Percentiles rank a stretch among this genome's conserved stretches.
Evolutionary conservation across 805 yeast genomes (phyloP).

Genomic region (Yarrowia porcina): DNA sequence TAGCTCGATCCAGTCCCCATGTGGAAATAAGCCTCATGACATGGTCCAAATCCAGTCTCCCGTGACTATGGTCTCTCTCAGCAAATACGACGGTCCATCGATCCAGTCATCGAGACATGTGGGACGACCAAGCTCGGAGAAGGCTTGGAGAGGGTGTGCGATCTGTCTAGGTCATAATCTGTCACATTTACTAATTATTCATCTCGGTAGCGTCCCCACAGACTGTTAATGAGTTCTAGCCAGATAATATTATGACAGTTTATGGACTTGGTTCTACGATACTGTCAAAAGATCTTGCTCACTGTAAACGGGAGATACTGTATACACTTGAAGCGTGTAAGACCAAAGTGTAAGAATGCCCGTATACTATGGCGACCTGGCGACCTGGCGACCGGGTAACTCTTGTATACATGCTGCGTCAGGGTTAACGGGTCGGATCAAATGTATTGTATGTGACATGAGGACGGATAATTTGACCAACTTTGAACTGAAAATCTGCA

Average conservation of each 20-base stretch:
- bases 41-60: conserved; percentile 8
- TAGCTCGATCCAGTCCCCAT: background rate
- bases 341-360: too few relatives aligned
- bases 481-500: background rate
- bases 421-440: background rate
- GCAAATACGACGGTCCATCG: background rate
- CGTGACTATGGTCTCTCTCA: background rate
- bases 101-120: background rate
- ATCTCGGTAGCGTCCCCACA: background rate
- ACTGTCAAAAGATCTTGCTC: too few relatives aligned
- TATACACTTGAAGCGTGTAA: too few relatives aligned
- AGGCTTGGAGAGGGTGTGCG: background rate
- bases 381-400: background rate
- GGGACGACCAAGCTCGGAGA: background rate
- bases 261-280: too few relatives aligned
- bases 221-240: background rate
- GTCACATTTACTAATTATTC: background rate
- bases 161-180: background rate
- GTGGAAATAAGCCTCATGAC: conserved; percentile 20
- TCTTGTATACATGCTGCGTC: background rate
- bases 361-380: too few relatives aligned
- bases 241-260: background rate
- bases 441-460: too few relatives aligned
- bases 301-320: too few relatives aligned
- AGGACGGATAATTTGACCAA: background rate